Percentiles rank a stretch among this genome's conserved stretches.
These are phyloP conservation scores for Castanospermum australe DNA, from an alignment of 306 rosid genomes.

Conservation along the genomic window DNA sequence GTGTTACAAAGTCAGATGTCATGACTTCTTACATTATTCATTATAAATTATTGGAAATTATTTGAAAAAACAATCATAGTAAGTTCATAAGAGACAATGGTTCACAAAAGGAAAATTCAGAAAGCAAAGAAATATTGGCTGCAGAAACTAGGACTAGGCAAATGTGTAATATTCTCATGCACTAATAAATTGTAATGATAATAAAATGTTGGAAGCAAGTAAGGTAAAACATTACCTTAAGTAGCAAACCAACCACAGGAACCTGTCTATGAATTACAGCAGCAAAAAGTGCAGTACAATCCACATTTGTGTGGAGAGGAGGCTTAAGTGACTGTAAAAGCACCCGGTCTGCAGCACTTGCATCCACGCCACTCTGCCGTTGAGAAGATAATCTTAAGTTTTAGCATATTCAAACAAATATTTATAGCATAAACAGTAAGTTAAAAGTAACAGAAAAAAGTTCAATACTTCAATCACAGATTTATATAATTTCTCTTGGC, in stretches of 20 bases:
- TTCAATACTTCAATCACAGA: not conserved
- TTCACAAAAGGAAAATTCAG: not conserved
- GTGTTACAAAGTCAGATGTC: not conserved
- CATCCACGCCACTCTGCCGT: conserved; percentile 82
- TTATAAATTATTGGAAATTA: not conserved
- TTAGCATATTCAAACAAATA: conserved; percentile 19
- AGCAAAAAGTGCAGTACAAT: conserved; percentile 82
- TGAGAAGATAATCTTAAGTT: conserved; percentile 19
- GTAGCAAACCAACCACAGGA: conserved; percentile 62
- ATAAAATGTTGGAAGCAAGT: conserved; percentile 15
- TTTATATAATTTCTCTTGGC: not conserved
- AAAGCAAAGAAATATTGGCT: not conserved
- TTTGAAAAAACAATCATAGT: not conserved
- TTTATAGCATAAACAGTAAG: not conserved
- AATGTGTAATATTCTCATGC: not conserved
- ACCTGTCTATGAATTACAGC: conserved; percentile 90
- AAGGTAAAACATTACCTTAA: conserved; percentile 57
- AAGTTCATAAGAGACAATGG: not conserved
- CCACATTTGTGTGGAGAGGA: conserved; percentile 77
- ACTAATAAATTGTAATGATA: not conserved
- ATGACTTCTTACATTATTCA: not conserved
- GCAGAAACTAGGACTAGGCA: not conserved
- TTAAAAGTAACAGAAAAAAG: not conserved
- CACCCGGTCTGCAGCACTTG: conserved; percentile 61
- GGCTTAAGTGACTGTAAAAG: conserved; percentile 88